These are phyloP conservation scores for Paramecium sonneborni DNA, from an alignment of 73 alveolate genomes.

Conservation along the genomic window DNA sequence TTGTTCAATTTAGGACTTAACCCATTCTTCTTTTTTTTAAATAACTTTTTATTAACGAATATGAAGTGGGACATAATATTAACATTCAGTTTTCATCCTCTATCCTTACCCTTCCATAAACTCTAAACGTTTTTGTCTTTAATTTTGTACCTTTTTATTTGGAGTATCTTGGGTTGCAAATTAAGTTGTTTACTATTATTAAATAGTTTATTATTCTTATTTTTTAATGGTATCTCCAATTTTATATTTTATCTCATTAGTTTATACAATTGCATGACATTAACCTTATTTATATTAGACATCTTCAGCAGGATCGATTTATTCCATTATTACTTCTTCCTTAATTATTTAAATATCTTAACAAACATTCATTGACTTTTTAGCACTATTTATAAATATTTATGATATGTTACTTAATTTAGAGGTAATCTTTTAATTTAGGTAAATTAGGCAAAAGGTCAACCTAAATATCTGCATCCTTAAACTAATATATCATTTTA, in stretches of 20 bases:
- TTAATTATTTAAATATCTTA: background rate
- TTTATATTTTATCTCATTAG: constrained; percentile 16
- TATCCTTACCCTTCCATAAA: constrained; percentile 11
- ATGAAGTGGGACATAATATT: constrained; percentile 19
- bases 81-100: constrained; percentile 27
- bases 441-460: background rate
- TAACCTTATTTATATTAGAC: background rate
- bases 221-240: constrained; percentile 17
- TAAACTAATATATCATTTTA: background rate
- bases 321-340: background rate
- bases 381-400: background rate
- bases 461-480: constrained; percentile 9
- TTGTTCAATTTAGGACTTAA: background rate
- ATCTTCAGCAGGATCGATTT: background rate
- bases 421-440: background rate
- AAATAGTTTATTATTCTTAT: background rate
- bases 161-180: constrained; percentile 1
- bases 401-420: background rate
- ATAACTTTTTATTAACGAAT: background rate
- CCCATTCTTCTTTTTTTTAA: constrained; percentile 23
- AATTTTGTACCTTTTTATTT: background rate
- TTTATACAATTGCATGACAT: background rate
- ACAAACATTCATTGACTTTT: background rate
- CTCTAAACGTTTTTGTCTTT: background rate
- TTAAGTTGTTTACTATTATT: background rate